Evolutionary conservation across 805 yeast genomes (phyloP).

Genomic region (Candida methanosorbosa): DNA sequence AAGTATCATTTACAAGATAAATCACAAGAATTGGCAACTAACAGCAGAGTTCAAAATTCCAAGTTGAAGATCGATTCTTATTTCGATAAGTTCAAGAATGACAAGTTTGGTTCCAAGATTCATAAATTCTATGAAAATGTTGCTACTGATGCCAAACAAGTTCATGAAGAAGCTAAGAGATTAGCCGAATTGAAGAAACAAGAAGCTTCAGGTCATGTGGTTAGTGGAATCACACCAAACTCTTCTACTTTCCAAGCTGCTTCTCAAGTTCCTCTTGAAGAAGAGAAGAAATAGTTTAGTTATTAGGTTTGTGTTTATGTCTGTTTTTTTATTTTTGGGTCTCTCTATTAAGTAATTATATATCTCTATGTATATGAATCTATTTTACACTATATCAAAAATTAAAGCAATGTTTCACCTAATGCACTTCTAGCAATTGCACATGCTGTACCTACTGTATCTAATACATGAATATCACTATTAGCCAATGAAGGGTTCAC

Average conservation of each 20-base stretch:
- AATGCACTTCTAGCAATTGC: constrained; percentile 90
- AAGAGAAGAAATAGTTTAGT: background rate
- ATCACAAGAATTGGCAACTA: constrained; percentile 20
- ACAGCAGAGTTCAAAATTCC: constrained; percentile 26
- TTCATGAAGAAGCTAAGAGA: constrained; percentile 68
- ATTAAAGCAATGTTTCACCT: constrained; percentile 75
- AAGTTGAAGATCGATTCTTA: constrained; percentile 28
- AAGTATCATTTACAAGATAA: constrained; percentile 56
- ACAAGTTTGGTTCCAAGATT: constrained; percentile 48
- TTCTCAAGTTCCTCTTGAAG: constrained; percentile 15
- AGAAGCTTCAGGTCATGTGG: constrained; percentile 2
- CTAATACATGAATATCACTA: constrained; percentile 64
- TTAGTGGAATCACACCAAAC: constrained; percentile 12
- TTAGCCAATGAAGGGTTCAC: constrained; percentile 84
- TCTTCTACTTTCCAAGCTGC: constrained; percentile 14
- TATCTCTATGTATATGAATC: too few relatives aligned
- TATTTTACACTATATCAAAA: too few relatives aligned
- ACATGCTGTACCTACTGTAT: constrained; percentile 84
- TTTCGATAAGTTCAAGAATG: constrained; percentile 35
- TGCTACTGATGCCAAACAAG: constrained; percentile 48
- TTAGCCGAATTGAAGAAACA: constrained; percentile 50
- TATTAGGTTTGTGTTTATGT: background rate
- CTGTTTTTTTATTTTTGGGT: background rate
- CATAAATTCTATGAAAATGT: constrained; percentile 51
- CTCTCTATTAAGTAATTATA: background rate